These are phyloP conservation scores for Curvularia sp. DNA, from an alignment of 2,329 filamentous ascomycete species.

Conservation along the genomic window DNA sequence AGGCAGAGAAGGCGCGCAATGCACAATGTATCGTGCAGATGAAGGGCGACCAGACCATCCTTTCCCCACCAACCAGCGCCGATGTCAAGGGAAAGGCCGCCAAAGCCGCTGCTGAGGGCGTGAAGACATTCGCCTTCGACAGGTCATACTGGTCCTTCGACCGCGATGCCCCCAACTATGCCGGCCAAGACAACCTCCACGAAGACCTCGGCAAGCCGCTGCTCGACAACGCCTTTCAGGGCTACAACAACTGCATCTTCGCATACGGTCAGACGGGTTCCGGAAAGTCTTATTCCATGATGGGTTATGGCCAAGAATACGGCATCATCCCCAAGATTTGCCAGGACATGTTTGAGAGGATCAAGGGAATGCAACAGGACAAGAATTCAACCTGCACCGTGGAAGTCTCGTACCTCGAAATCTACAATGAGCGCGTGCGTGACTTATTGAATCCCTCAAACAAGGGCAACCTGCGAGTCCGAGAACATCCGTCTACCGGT, in stretches of 20 bases:
- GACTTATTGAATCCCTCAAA: constrained; percentile 94
- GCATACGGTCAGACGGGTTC: constrained; percentile 98
- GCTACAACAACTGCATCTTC: constrained; percentile 99
- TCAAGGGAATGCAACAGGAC: constrained; percentile 73
- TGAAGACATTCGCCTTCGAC: constrained; percentile 94
- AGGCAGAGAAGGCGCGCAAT: constrained; percentile 81
- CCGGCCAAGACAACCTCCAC: constrained; percentile 88
- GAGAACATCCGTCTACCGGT: constrained; percentile 96
- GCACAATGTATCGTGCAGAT: constrained; percentile 98
- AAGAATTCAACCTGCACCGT: constrained; percentile 86
- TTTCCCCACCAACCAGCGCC: constrained; percentile 71
- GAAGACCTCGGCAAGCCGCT: constrained; percentile 86
- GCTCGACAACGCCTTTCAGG: constrained; percentile 96
- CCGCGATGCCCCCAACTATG: constrained; percentile 79
- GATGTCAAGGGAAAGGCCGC: constrained; percentile 67
- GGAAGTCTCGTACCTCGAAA: constrained; percentile 97
- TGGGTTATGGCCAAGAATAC: constrained; percentile 96
- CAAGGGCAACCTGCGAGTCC: constrained; percentile 94
- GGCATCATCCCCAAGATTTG: constrained; percentile 98
- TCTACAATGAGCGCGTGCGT: constrained; percentile 97
- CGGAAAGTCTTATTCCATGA: constrained; percentile 99
- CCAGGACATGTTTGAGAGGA: constrained; percentile 95
- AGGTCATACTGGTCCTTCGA: constrained; percentile 98
- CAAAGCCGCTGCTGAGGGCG: constrained; percentile 68
- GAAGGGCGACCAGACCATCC: constrained; percentile 89